Conservation (phyloP, 2,329 filamentous ascomycete genomes). For the Exophiala bonariae region DNA sequence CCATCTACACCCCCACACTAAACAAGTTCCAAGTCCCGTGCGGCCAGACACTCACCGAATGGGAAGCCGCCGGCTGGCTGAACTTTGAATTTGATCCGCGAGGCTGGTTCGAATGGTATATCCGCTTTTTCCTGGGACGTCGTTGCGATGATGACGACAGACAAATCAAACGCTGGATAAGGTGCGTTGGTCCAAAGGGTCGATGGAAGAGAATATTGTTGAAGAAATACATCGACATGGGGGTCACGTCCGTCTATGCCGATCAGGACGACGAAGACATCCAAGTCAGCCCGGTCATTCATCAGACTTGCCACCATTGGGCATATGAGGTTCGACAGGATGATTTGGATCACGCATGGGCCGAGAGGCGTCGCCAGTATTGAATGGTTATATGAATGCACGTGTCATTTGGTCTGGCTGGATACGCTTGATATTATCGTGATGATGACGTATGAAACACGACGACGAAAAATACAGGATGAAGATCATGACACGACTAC, state of each 20-base stretch:
- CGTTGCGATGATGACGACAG: constrained; percentile 54
- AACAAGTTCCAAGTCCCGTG: constrained; percentile 56
- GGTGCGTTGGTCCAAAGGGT: constrained; percentile 52
- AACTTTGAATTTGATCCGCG: constrained; percentile 53
- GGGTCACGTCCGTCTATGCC: constrained; percentile 52
- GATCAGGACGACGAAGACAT: constrained; percentile 18
- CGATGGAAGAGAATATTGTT: constrained; percentile 53
- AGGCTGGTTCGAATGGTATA: constrained; percentile 61
- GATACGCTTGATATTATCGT: too few relatives aligned
- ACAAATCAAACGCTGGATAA: constrained; percentile 53
- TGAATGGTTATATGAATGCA: too few relatives aligned
- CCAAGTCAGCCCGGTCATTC: constrained; percentile 56
- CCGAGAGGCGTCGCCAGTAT: constrained; percentile 1
- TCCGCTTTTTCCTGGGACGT: constrained; percentile 52
- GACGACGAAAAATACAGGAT: too few relatives aligned
- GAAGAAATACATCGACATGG: constrained; percentile 51
- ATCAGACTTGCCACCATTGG: constrained; percentile 60
- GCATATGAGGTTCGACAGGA: constrained; percentile 54
- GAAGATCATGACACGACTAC: too few relatives aligned
- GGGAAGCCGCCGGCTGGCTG: constrained; percentile 59
- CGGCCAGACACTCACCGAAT: constrained; percentile 56
- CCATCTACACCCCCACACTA: constrained; percentile 46
- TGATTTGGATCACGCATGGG: constrained; percentile 51
- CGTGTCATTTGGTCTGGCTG: too few relatives aligned
- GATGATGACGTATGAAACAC: too few relatives aligned